Evolutionary conservation across 2,329 filamentous ascomycete species (phyloP), one percentile per base, ranked within the genome.

Genomic region (Pseudomassariella vexata): DNA sequence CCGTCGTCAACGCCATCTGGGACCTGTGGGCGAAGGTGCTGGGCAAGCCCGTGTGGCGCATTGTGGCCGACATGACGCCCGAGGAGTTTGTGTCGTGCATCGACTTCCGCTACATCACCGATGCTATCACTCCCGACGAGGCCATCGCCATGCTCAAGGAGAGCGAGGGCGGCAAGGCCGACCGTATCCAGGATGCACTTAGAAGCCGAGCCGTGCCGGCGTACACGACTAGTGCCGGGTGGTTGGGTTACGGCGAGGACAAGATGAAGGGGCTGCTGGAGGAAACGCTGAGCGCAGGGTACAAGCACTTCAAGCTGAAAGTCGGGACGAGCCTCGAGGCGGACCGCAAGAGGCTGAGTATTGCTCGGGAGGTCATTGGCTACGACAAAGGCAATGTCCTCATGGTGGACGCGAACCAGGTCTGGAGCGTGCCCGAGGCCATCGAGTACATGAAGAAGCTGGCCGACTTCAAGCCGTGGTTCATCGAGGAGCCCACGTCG

Each of bases 321-420:
- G 87, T 94, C 27, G 87, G 87, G 23, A 75, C 73, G 9, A 76
- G 73, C 44, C 51, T 94, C 11, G 82, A 79, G 44, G 76, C 81
- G 41, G 87, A 95, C 58, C 71, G 72, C 48, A 67, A 73, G 37
- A 69, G 88, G 5, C 65, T 94, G 46, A 56, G 59, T 10, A 87
- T 94, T 56, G 86, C 85, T 5, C 69, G 87, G 27, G 76, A 85
- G 19, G 78, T 90, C 24, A 83, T 94, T 53, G 85, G 85, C 3
- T 90, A 82, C 57, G 86, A 94, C 58, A 67, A 71, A 53, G 87
- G 82, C 38, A 90, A 90, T 57, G 73, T 90, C 32, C 71, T 95
- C 47, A 94, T 95, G 87, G 81, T 94, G 9, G 87, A 95, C 63
- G 87, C 87, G 31, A 95, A 95, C 64, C 88, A 95, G 67, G 73